Base-by-base conservation (phyloP, 352 stramenopile genomes). In the Phytophthora podocarpi region DNA sequence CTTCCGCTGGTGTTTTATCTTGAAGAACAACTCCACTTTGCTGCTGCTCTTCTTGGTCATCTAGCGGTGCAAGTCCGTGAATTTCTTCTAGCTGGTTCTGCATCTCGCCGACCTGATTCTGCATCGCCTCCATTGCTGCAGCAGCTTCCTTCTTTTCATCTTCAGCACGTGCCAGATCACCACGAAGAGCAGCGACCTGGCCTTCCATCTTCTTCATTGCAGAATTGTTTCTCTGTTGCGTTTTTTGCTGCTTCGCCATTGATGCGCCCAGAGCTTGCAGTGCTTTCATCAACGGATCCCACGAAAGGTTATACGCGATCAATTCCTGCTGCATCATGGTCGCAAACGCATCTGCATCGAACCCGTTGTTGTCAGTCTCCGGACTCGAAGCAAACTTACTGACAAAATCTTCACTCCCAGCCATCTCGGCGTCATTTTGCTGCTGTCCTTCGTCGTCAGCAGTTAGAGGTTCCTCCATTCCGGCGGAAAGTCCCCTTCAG, bases 291-390 rank as follows among this genome's bases (percentile, higher is more conserved):
- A 95, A 54, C 24, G 85, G 85, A 28, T 89, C 80, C 81, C 85
- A 90, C 43, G 85, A 87, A 21, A 90, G 59, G 20, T 60, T 89
- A 66, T 90, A 91, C 46, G 80, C 64, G 27, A 93, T 85, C 7
- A 95, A 51, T 18, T 90, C 77, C 20, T 80, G 75, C 48, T 89
- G 67, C 48, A 95, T 73, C 46, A 93, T 36, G 8, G 68, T 74
- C 9, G 74, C 76, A 39, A 93, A 93, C 11, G 63, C 16, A n/a
- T 81, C 67, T 31, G 71, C 45, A 40, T 85, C 70, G 20, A 85
- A 82, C 10, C 53, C 57, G n/a, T 59, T 39, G 30, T 63, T 67
- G 21, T 70, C 54, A 8, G 31, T 61, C 10, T 68, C 68, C 0
- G 11, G 15, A 37, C 16, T 16, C 12, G 11, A 52, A 41, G 43